phyloP scores from a whole-genome alignment of 805 yeast genomes.

The Clavispora santaluciae region DNA sequence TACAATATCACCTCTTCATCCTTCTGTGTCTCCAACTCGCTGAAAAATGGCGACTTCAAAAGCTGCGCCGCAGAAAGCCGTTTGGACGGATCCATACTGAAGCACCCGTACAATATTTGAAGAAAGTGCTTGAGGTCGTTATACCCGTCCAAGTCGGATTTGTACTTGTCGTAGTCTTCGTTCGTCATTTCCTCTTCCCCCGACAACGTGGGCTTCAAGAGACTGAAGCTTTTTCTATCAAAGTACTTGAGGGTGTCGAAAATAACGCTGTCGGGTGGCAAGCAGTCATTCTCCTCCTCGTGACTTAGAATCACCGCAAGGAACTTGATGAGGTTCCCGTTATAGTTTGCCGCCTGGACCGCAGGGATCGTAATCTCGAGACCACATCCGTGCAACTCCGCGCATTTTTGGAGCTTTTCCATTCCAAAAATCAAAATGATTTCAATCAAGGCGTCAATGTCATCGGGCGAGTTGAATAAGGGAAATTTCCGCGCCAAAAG shows the following conservation, averaged over 20 bases:
- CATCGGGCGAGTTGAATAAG: conserved; percentile 90
- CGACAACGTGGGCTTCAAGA: conserved; percentile 21
- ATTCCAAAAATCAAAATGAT: conserved; percentile 76
- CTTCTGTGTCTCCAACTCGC: conserved; percentile 29
- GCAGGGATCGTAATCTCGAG: conserved; percentile 48
- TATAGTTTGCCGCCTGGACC: conserved; percentile 12
- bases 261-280: conserved; percentile 70
- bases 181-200: conserved; percentile 10
- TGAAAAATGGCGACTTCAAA: conserved; percentile 56
- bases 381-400: conserved; percentile 83
- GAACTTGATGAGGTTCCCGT: conserved; percentile 31
- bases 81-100: conserved; percentile 53
- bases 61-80: conserved; percentile 57
- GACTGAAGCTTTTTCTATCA: conserved; percentile 35
- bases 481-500: conserved; percentile 80
- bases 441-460: conserved; percentile 85
- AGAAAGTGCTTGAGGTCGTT: conserved; percentile 44
- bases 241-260: conserved; percentile 55
- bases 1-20: conserved; percentile 30
- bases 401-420: conserved; percentile 66
- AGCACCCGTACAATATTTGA: conserved; percentile 52
- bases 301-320: conserved; percentile 23
- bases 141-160: conserved; percentile 23
- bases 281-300: conserved; percentile 53
- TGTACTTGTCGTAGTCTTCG: conserved; percentile 13